Evolutionary conservation across 257 asterid genomes (phyloP).

Genomic region (Echites panduratus): DNA sequence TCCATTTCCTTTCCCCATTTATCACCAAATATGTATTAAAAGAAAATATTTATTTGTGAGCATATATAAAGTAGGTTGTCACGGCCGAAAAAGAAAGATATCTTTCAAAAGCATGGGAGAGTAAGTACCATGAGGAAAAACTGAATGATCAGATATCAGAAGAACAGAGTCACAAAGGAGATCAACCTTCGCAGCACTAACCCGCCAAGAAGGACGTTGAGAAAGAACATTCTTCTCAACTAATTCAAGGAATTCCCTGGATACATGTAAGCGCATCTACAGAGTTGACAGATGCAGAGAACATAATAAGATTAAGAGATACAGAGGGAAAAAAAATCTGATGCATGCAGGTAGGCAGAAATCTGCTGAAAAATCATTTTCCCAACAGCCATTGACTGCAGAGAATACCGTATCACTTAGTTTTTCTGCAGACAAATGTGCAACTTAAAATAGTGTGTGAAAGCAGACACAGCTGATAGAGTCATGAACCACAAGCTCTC

Average conservation of each 20-base stretch:
- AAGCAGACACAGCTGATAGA: not conserved
- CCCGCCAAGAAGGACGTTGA: slow-evolving; percentile 88
- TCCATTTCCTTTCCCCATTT: not conserved
- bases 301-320: not conserved
- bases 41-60: not conserved
- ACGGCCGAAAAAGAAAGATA: not conserved
- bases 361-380: not conserved
- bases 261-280: slow-evolving; percentile 61
- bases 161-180: slow-evolving; percentile 66
- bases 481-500: not conserved
- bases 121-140: slow-evolving; percentile 69
- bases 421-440: not conserved
- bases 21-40: not conserved
- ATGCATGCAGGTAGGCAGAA: not conserved
- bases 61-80: not conserved
- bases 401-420: not conserved
- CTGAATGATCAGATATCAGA: slow-evolving; percentile 80
- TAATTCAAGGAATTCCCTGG: slow-evolving; percentile 82
- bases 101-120: not conserved
- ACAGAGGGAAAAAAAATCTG: not conserved
- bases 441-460: not conserved
- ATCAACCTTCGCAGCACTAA: slow-evolving; percentile 76
- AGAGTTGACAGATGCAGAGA: slow-evolving; percentile 4
- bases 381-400: not conserved
- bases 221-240: slow-evolving; percentile 61